These are phyloP conservation scores for Pontederia crassipes DNA, from an alignment of 176 grass and related monocot genomes.

Conservation along the genomic window DNA sequence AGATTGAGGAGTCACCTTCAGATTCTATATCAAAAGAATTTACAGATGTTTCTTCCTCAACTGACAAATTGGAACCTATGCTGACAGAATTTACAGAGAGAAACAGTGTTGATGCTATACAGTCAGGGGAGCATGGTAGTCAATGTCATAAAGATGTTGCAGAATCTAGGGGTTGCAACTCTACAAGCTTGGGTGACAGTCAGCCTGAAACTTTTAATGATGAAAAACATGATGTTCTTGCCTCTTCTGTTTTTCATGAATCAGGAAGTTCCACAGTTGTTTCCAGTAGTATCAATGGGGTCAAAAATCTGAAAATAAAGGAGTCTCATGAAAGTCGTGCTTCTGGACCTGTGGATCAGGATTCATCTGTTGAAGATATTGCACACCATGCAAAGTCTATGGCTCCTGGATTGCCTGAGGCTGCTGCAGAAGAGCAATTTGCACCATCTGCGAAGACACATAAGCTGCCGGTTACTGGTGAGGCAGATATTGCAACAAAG, in stretches of 20 bases:
- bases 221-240: constrained; percentile 26
- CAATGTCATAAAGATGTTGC: not conserved
- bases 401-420: constrained; percentile 25
- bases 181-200: constrained; percentile 2
- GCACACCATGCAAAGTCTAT: constrained; percentile 21
- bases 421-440: constrained; percentile 23
- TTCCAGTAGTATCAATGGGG: constrained; percentile 13
- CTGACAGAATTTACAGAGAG: constrained; percentile 17
- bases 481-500: constrained; percentile 31
- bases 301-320: constrained; percentile 26
- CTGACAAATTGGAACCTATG: constrained; percentile 14
- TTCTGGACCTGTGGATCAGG: constrained; percentile 34
- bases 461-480: constrained; percentile 29
- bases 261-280: constrained; percentile 3
- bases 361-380: constrained; percentile 16
- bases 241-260: constrained; percentile 21
- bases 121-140: not conserved
- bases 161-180: not conserved
- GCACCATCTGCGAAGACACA: constrained; percentile 33
- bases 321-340: constrained; percentile 18
- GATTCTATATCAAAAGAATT: constrained; percentile 24
- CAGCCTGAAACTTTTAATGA: constrained; percentile 22
- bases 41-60: constrained; percentile 19
- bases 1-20: constrained; percentile 22
- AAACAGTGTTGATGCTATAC: constrained; percentile 7